Conservation (phyloP, 192 early-diverging fungal species). For the Haplosporangium gracile region DNA sequence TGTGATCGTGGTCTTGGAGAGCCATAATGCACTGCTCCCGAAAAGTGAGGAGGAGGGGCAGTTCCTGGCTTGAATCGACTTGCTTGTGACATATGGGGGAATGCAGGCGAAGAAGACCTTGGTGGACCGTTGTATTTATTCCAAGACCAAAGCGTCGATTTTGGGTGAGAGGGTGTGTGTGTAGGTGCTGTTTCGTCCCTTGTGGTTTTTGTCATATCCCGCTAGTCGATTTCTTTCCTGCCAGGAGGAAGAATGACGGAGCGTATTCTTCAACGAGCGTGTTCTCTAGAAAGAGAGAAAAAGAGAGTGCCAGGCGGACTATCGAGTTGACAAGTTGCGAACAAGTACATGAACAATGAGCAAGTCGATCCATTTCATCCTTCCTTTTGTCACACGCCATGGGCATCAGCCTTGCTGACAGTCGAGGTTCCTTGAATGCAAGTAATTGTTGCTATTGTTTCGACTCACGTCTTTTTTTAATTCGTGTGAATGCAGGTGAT, state of each 20-base stretch:
- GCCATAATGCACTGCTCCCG: neutral
- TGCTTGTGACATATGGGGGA: neutral
- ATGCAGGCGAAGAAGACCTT: neutral
- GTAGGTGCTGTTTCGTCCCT: neutral
- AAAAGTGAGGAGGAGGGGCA: neutral
- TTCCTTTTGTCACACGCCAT: neutral
- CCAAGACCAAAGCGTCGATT: neutral
- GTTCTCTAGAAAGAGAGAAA: neutral
- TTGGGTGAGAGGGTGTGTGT: neutral
- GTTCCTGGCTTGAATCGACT: neutral
- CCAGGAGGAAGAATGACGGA: neutral
- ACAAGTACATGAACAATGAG: neutral
- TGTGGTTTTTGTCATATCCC: neutral
- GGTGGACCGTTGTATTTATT: neutral
- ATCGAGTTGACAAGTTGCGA: neutral
- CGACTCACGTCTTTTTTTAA: neutral
- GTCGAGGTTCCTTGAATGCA: neutral
- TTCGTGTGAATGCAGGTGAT: neutral
- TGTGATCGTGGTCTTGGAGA: neutral
- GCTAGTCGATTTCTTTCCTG: neutral
- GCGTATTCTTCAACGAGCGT: neutral
- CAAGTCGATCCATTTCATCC: neutral
- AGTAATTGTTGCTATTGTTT: neutral
- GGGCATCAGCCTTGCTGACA: neutral
- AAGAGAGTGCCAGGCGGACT: neutral